These are phyloP conservation scores for Periconia digitata DNA, from an alignment of 2,329 filamentous ascomycete species.

Conservation along the genomic window DNA sequence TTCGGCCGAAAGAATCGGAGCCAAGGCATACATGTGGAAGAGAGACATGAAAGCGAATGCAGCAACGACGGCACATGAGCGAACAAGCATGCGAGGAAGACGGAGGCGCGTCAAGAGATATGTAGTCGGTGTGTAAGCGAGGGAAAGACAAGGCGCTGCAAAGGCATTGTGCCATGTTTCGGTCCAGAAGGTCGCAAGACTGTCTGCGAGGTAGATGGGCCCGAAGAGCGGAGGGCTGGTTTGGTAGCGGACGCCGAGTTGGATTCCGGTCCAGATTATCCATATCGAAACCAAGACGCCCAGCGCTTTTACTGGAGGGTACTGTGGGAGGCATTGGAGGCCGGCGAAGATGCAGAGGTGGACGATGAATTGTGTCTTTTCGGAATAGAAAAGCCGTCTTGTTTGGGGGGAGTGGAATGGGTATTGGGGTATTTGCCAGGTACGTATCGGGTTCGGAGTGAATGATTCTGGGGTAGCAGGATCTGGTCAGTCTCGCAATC, in stretches of 20 bases:
- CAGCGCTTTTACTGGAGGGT: constrained; percentile 39
- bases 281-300: constrained; percentile 46
- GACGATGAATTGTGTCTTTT: constrained; percentile 38
- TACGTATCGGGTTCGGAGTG: constrained; percentile 43
- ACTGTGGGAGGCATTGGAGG: constrained; percentile 42
- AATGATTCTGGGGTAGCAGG: no score
- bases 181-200: constrained; percentile 36
- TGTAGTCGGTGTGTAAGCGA: constrained; percentile 44
- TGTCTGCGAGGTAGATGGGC: constrained; percentile 42
- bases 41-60: constrained; percentile 44
- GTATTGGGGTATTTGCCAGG: constrained; percentile 24
- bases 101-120: constrained; percentile 32
- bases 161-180: constrained; percentile 50
- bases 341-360: constrained; percentile 37
- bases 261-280: constrained; percentile 44
- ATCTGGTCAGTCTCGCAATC: no score
- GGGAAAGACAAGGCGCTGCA: constrained; percentile 42
- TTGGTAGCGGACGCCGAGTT: constrained; percentile 42
- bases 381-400: constrained; percentile 40
- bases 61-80: constrained; percentile 39
- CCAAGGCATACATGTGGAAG: constrained; percentile 44
- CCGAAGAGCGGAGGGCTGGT: constrained; percentile 43
- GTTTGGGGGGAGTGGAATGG: constrained; percentile 41
- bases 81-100: constrained; percentile 33
- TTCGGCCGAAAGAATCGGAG: constrained; percentile 35